Evolutionary conservation across 2,329 filamentous ascomycete genomes (phyloP), one percentile per base, ranked within the genome.

Genomic region (Falciphora oryzae): DNA sequence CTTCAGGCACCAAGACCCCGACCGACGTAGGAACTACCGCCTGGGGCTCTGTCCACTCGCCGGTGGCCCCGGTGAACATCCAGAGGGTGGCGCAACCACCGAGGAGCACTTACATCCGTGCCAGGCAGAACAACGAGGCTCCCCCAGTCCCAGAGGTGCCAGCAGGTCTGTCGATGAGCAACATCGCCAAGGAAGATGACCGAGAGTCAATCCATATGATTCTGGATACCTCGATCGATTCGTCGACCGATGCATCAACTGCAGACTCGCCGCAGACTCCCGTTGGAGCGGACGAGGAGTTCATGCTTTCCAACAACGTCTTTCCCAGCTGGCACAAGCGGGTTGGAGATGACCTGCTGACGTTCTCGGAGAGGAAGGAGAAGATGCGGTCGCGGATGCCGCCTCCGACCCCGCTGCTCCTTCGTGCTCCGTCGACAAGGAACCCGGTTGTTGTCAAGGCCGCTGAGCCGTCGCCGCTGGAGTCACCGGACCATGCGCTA

Each of bases 331-430:
- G 85, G 80, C 84, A 88, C 71, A 79, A 77, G 50, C 83, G 85
- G 2, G 75, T 88, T 61, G 86, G 86, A 29, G 83, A 88, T 59
- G 76, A 82, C 28, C 82, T 82, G 64, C 84, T 83, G 28, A 81
- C 83, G 1, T 89, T 89, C 69, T 87, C 86, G 1, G 78, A 79
- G 50, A 79, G 85, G 65, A 79, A 78, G 69, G 74, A 77, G 53
- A 78, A 75, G 64, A 73, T 71, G 6, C 77, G 76, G 56, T 78
- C 77, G 27, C 79, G 83, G 65, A 81, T 82, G 73, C 79, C 83
- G 16, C 84, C 84, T 8, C 86, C 86, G 1, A 77, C 81, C 22
- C 85, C 85, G 3, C 74, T 89, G 27, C 74, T 81, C 32, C 75
- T 89, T 38, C 77, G 77, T 58, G 75, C 73, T 11, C 75, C 74